phyloP scores from a whole-genome alignment of 129 eudicot species.

The Artemisia annua region DNA sequence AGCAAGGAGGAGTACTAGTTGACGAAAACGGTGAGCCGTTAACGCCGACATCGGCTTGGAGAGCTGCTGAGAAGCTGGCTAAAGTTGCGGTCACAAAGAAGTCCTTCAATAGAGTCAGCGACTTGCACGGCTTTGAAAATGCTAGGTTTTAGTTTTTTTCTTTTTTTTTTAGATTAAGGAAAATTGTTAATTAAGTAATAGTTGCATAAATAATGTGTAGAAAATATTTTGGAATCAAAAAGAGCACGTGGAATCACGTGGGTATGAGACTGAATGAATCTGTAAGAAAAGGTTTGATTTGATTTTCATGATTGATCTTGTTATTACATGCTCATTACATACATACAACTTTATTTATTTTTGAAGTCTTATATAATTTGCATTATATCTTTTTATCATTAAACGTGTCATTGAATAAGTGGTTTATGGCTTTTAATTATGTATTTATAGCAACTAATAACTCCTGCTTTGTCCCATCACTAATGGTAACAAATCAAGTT shows the following conservation, averaged over 20 bases:
- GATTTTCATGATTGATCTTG: constrained; percentile 19
- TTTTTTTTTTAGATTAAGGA: constrained; percentile 6
- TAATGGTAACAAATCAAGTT: not conserved
- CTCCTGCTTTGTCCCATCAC: not conserved
- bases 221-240: constrained; percentile 11
- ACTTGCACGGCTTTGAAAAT: constrained; percentile 94
- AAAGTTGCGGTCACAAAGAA: constrained; percentile 61
- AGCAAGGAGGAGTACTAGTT: constrained; percentile 18
- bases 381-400: no score
- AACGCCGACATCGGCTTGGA: constrained; percentile 81
- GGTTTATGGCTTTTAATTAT: no score
- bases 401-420: no score
- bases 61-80: constrained; percentile 73
- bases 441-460: no score
- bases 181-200: constrained; percentile 28
- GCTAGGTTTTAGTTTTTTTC: constrained; percentile 65
- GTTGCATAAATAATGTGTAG: constrained; percentile 21
- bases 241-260: constrained; percentile 29
- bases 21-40: constrained; percentile 80
- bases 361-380: no score
- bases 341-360: no score
- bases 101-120: constrained; percentile 53
- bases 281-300: constrained; percentile 26
- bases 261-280: constrained; percentile 5
- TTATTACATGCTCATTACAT: constrained; percentile 14